phyloP scores from a whole-genome alignment of 768 basidiomycete genomes.

The Boletus rufocinnamomeus region DNA sequence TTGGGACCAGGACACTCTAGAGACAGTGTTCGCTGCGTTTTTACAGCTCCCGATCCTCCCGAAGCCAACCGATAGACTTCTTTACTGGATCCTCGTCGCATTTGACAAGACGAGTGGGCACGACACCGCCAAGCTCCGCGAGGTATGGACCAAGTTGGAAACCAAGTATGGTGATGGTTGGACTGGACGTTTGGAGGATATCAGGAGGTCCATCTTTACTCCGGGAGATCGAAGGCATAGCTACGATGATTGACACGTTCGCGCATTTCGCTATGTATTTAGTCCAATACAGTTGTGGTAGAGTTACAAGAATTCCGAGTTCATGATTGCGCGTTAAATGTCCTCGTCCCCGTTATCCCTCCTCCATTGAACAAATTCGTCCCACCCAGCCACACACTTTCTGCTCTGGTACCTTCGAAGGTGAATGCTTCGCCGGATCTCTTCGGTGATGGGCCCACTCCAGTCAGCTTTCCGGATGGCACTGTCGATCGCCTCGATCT shows the following conservation, averaged over 20 bases:
- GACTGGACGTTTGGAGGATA: conserved; percentile 45
- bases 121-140: conserved; percentile 51
- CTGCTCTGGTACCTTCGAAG: conserved; percentile 84
- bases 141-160: conserved; percentile 60
- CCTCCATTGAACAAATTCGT: conserved; percentile 79
- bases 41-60: conserved; percentile 51
- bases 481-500: conserved; percentile 85
- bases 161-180: conserved; percentile 49
- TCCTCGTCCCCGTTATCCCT: conserved; percentile 43
- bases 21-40: conserved; percentile 61
- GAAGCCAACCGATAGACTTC: conserved; percentile 44
- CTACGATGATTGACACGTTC: neutral
- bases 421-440: conserved; percentile 70
- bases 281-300: conserved; percentile 11
- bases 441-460: conserved; percentile 79
- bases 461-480: conserved; percentile 95
- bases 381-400: conserved; percentile 66
- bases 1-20: conserved; percentile 64
- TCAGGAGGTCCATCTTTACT: conserved; percentile 44
- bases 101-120: conserved; percentile 60
- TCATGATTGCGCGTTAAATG: conserved; percentile 25
- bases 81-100: conserved; percentile 71
- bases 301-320: conserved; percentile 10
- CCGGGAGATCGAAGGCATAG: conserved; percentile 4
- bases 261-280: conserved; percentile 2